Base-by-base conservation (phyloP, 2,329 filamentous ascomycete genomes). In the Magnaporthales sp. region DNA sequence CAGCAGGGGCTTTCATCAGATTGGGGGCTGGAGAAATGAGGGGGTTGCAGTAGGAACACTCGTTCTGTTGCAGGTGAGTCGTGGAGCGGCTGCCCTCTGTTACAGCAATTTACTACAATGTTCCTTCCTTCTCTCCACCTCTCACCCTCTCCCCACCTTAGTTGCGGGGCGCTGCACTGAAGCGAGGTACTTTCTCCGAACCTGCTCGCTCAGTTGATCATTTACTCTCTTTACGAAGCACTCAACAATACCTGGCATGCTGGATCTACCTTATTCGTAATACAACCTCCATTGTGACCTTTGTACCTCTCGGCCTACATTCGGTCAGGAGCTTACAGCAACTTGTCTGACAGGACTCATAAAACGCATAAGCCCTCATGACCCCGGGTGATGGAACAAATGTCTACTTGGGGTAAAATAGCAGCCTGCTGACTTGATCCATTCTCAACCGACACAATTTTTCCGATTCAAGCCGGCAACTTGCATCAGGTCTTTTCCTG, bases 11-110 rank as follows among this genome's bases (percentile, higher is more conserved):
- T 24, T 22, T 58, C 54, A 26, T 15, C 54, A 58, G n/a, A 58
- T 58, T 58, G n/a, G 54, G 54, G 54, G 54, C 54, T 58, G 54
- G 54, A 58, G 54, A 65, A 58, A 58, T 58, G 54, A 58, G 54
- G 38, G 32, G 54, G 54, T 58, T 58, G 54, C 54, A 58, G n/a
- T 11, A 26, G 54, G 24, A 58, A 8, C 15, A 46, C 38, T 46
- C 15, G 15, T 13, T 19, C 13, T 38, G 32, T 38, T 38, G 32
- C 32, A 38, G 32, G 32, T 38, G 32, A 11, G 11, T 32, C 9
- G 31, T 32, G 31, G 31, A 32, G 13, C 31, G 31, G 31, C 38
- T 46, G 19, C 9, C 8, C 15, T 46, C 38, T 46, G 6, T 46
- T 46, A 46, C 38, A 46, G 38, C n/a, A n/a, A n/a, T n/a, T n/a